Evolutionary conservation across 1,139 yeast species (phyloP).

Genomic region (Meyerozyma elateridarum): DNA sequence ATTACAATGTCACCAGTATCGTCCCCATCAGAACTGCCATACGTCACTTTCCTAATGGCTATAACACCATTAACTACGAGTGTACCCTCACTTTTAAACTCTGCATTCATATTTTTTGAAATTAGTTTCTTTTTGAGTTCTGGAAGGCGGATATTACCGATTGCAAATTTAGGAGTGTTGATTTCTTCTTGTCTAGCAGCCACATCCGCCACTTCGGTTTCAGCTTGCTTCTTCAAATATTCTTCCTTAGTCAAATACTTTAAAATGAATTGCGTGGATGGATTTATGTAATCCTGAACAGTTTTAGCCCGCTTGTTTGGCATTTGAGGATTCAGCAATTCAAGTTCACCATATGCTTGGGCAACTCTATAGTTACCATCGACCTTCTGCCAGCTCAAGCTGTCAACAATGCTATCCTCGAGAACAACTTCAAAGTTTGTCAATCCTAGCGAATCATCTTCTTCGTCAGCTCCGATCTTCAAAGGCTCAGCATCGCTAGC

Average conservation of each 20-base stretch:
- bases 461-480: conserved; percentile 50
- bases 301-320: conserved; percentile 16
- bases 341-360: conserved; percentile 71
- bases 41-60: conserved; percentile 67
- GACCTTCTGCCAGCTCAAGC: conserved; percentile 78
- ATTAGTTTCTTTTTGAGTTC: conserved; percentile 67
- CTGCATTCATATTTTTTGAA: conserved; percentile 64
- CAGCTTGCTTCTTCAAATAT: conserved; percentile 10
- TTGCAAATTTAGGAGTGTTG: conserved; percentile 50
- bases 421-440: conserved; percentile 70
- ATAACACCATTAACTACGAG: conserved; percentile 77
- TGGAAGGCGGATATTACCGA: conserved; percentile 85
- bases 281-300: conserved; percentile 28
- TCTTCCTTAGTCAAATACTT: conserved; percentile 22
- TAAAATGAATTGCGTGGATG: conserved; percentile 35
- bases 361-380: conserved; percentile 81
- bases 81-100: conserved; percentile 90
- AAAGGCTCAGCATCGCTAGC: conserved; percentile 12
- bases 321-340: conserved; percentile 30
- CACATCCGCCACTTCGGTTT: conserved; percentile 7
- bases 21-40: conserved; percentile 34
- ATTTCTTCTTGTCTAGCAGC: conserved; percentile 3
- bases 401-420: conserved; percentile 59
- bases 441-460: conserved; percentile 30
- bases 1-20: conserved; percentile 77